Conservation (phyloP, 805 yeast genomes). For the Pichia exigua region DNA sequence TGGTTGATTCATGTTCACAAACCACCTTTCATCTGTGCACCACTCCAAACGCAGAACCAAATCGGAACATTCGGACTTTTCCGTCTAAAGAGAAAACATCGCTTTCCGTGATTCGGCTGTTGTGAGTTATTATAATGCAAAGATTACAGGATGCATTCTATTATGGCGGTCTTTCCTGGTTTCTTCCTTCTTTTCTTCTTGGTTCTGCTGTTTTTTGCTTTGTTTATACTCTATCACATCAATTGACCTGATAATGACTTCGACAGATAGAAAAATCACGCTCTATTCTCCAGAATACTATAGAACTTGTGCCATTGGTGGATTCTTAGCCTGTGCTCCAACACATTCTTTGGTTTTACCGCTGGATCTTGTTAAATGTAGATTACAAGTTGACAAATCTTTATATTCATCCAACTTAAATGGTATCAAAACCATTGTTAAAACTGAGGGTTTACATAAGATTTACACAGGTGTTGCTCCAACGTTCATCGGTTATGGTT, state of each 20-base stretch:
- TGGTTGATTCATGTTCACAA: neutral
- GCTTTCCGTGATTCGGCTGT: neutral
- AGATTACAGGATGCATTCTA: no score
- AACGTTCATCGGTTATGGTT: constrained; percentile 83
- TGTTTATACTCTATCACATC: neutral
- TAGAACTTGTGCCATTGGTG: constrained; percentile 70
- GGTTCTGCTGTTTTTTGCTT: no score
- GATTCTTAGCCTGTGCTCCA: constrained; percentile 89
- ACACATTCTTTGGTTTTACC: constrained; percentile 94
- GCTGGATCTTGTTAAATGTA: constrained; percentile 85
- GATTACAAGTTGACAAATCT: constrained; percentile 76
- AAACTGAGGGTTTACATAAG: constrained; percentile 65
- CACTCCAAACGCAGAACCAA: neutral
- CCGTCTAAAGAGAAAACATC: neutral
- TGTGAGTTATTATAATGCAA: neutral
- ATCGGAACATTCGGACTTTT: neutral
- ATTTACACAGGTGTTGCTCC: constrained; percentile 88
- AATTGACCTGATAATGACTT: neutral
- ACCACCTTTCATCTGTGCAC: neutral
- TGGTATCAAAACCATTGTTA: constrained; percentile 73
- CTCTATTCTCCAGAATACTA: constrained; percentile 58
- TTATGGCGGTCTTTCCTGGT: neutral
- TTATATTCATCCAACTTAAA: constrained; percentile 70
- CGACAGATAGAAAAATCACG: constrained; percentile 30
- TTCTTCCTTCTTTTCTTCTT: neutral